Evolutionary conservation across 495 filamentous ascomycete genomes (phyloP).

Genomic region (Bathelium albidoporum): DNA sequence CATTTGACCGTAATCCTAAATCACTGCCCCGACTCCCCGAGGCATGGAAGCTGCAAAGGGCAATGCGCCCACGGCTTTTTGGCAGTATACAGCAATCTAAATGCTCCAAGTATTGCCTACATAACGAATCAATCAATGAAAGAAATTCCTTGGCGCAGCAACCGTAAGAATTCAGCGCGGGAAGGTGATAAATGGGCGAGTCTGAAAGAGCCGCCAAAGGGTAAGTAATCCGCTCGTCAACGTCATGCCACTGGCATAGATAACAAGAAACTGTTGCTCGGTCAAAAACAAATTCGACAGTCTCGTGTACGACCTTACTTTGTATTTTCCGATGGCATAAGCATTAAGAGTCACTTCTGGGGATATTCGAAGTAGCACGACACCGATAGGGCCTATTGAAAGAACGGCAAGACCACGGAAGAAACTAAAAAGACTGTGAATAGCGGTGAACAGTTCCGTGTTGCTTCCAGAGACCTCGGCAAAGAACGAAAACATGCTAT

Average conservation of each 20-base stretch:
- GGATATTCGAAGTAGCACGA: conserved; percentile 5
- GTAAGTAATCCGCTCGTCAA: conserved; percentile 11
- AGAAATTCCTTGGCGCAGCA: not conserved
- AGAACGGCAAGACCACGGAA: conserved; percentile 11
- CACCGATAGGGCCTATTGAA: conserved; percentile 12
- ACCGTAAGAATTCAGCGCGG: not conserved
- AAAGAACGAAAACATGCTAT: conserved; percentile 11
- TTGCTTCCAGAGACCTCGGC: conserved; percentile 12
- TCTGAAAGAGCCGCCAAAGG: not conserved
- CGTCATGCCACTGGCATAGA: conserved; percentile 12
- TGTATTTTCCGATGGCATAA: conserved; percentile 15
- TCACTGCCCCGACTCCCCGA: too few species aligned
- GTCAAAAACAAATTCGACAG: not conserved
- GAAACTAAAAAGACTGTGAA: conserved; percentile 15
- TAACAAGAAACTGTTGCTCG: conserved; percentile 11
- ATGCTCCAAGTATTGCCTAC: too few species aligned
- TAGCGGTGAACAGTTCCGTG: conserved; percentile 10
- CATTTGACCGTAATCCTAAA: too few species aligned
- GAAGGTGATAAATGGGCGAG: not conserved
- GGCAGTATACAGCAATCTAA: too few species aligned
- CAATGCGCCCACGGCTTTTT: too few species aligned
- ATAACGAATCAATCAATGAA: too few species aligned
- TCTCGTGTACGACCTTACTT: not conserved
- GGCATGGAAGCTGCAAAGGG: too few species aligned
- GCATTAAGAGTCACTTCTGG: conserved; percentile 3